Percentiles rank a stretch among this genome's conserved stretches.
phyloP scores from a whole-genome alignment of 2,329 filamentous ascomycete genomes.

The Arachnopeziza araneosa region DNA sequence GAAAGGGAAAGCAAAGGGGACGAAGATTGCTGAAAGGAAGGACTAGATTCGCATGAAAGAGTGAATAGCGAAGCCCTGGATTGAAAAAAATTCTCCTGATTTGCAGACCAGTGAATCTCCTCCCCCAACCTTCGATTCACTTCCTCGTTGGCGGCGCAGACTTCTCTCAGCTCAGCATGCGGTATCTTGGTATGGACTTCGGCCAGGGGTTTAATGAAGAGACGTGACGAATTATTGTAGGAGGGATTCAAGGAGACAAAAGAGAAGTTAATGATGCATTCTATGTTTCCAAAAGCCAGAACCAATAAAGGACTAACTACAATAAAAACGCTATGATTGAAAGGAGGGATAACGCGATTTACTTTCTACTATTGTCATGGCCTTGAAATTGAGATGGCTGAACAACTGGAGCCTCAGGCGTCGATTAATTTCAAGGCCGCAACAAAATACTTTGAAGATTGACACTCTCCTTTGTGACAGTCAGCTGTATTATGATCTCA shows the following conservation, averaged over 20 bases:
- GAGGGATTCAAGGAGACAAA: background rate
- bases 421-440: background rate
- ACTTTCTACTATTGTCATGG: background rate
- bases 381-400: background rate
- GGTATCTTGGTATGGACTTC: background rate
- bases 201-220: slow-evolving; percentile 6
- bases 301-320: slow-evolving; percentile 17
- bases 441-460: background rate
- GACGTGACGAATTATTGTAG: background rate
- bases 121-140: background rate
- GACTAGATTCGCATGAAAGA: slow-evolving; percentile 2
- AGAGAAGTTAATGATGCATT: background rate
- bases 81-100: background rate
- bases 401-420: background rate
- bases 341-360: background rate
- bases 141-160: background rate
- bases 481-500: slow-evolving; percentile 32
- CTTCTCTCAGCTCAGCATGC: slow-evolving; percentile 8
- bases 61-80: background rate
- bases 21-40: background rate
- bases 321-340: background rate
- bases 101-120: background rate
- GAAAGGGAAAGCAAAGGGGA: background rate
- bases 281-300: slow-evolving; percentile 8
- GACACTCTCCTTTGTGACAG: background rate